phyloP scores from a whole-genome alignment of 2,329 filamentous ascomycete species.

The Aschersonia sp. region DNA sequence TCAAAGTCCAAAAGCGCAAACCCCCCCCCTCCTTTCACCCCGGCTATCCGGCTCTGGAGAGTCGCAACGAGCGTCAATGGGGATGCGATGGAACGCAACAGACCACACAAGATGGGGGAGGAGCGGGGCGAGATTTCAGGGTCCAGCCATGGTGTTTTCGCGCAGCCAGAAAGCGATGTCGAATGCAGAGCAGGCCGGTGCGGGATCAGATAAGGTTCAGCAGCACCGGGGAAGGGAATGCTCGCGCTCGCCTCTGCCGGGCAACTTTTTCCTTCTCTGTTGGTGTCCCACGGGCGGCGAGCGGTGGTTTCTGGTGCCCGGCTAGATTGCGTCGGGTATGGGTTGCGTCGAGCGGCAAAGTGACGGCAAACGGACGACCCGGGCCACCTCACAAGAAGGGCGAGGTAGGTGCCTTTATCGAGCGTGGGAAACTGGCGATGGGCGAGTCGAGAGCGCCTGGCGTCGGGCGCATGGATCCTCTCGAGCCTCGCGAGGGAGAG shows the following conservation, averaged over 20 bases:
- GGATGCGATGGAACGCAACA: background rate
- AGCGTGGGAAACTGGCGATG: too few species aligned
- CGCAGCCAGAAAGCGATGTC: background rate
- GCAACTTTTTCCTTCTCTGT: too few species aligned
- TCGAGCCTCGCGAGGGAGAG: background rate
- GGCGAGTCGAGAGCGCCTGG: too few species aligned
- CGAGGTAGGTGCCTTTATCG: background rate
- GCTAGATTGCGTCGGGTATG: background rate
- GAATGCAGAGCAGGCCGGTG: too few species aligned
- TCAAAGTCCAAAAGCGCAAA: too few species aligned
- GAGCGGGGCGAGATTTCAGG: background rate
- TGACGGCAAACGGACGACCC: too few species aligned
- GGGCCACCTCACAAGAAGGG: background rate
- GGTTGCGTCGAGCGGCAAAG: background rate
- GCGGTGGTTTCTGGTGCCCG: background rate
- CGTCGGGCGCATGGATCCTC: background rate
- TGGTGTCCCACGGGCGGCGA: background rate
- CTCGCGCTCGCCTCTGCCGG: too few species aligned
- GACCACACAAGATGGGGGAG: background rate
- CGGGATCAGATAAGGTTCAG: background rate
- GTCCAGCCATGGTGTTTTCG: background rate
- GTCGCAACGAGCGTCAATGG: background rate
- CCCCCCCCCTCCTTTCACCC: too few species aligned
- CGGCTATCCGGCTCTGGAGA: background rate
- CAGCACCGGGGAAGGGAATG: too few species aligned